Evolutionary conservation across 2,329 filamentous ascomycete genomes (phyloP), one percentile per base, ranked within the genome.

Genomic region (Microsporum ferrugineum): DNA sequence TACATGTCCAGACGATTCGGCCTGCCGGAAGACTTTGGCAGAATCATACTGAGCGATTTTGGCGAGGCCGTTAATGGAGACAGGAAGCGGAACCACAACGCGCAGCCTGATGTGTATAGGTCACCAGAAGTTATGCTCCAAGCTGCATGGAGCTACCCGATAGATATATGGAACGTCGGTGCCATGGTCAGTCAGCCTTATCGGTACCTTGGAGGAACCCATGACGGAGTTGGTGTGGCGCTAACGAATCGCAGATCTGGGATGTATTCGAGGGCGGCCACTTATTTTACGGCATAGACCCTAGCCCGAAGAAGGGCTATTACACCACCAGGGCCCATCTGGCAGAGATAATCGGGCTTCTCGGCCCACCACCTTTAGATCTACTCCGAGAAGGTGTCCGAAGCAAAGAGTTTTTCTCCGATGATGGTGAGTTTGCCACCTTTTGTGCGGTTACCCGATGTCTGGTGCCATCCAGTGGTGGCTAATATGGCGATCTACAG

Each of bases 381-480:
- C 65, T 78, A 3, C 67, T 77, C 57, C 23, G 65, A 1, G 64
- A 64, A 14, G 73, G 73, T 4, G 67, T 66, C 33, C 64, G 64
- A 29, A 76, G 68, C 14, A 63, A 64, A 47, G 74, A 75, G 59
- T 78, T 76, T 65, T 78, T 77, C 60, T 69, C 73, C 1, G 66
- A 72, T 14, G 64, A 72, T 41, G 74, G 75, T 75, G 68, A 60
- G 61, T 57, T 66, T 29, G 70, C 34, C 12, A 29, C 17, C 17
- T 23, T 23, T 1, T 43, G 39, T n/a, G 39, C 39, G n/a, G 6
- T n/a, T 43, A n/a, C 39, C 39, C 17, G 17, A n/a, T 43, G 39
- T 43, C 39, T n/a, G 39, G 17, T 6, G n/a, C 39, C 23, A 8
- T 23, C 17, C 17, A 23, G 17, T 67, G 66, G 55, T 12, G n/a